Evolutionary conservation across 768 basidiomycete species (phyloP).

Genomic region (Trametes coccinea): DNA sequence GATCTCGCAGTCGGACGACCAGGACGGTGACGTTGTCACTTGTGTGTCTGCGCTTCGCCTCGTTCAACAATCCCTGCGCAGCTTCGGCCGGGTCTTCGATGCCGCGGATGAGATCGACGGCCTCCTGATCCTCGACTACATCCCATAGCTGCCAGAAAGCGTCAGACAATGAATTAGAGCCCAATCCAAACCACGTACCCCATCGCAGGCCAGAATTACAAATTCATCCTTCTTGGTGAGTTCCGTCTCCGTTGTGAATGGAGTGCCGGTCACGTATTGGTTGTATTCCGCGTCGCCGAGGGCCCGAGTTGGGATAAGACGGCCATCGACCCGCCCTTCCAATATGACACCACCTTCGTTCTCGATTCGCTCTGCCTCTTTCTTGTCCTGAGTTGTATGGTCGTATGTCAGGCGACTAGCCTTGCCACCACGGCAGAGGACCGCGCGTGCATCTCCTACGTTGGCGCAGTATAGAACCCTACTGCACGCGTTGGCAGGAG

Average conservation of each 20-base stretch:
- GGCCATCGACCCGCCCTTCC: constrained; percentile 97
- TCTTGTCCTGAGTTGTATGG: constrained; percentile 95
- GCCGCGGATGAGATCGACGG: constrained; percentile 1
- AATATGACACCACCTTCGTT: constrained; percentile 98
- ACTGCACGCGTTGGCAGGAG: constrained; percentile 39
- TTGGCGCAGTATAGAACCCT: constrained; percentile 94
- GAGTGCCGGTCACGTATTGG: constrained; percentile 96
- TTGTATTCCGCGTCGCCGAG: constrained; percentile 98
- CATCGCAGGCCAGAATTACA: constrained; percentile 94
- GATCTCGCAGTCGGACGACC: not conserved
- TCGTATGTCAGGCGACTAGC: constrained; percentile 97
- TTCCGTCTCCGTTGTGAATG: constrained; percentile 96
- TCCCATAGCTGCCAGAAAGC: not conserved
- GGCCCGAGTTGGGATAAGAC: constrained; percentile 93
- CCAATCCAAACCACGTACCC: constrained; percentile 47
- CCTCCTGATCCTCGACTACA: constrained; percentile 2
- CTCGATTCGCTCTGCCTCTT: constrained; percentile 97
- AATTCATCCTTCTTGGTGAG: constrained; percentile 91
- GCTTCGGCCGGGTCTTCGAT: not conserved
- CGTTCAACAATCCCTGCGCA: not conserved
- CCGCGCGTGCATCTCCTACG: constrained; percentile 94
- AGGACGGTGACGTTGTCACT: constrained; percentile 13
- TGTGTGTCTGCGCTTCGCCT: not conserved
- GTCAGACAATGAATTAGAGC: not conserved
- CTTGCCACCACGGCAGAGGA: constrained; percentile 86